These are phyloP conservation scores for Epichloe glyceriae DNA, from an alignment of 2,329 filamentous ascomycete genomes.

Conservation along the genomic window DNA sequence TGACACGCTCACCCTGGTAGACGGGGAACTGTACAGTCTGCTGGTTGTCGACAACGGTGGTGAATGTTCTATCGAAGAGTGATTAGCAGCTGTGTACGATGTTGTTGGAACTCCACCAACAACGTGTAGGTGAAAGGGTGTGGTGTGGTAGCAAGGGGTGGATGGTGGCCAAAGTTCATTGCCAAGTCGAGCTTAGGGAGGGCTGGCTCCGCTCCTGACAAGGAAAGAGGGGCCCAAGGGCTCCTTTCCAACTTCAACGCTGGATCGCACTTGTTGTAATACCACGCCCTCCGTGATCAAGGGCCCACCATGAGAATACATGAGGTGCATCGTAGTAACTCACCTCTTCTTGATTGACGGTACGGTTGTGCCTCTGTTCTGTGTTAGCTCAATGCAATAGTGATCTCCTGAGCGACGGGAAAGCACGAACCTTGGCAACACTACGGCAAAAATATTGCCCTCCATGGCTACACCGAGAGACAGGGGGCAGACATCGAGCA, in stretches of 20 bases:
- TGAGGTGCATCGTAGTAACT: background rate
- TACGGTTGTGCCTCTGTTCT: slow-evolving; percentile 16
- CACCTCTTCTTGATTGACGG: slow-evolving; percentile 66
- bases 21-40: slow-evolving; percentile 67
- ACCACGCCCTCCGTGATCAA: too few species aligned
- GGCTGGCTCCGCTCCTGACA: too few species aligned
- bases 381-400: too few species aligned
- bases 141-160: background rate
- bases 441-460: slow-evolving; percentile 95
- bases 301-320: background rate
- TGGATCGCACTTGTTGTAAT: too few species aligned
- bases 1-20: slow-evolving; percentile 92
- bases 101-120: too few species aligned
- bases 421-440: slow-evolving; percentile 50
- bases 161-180: background rate
- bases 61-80: slow-evolving; percentile 49
- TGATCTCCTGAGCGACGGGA: too few species aligned
- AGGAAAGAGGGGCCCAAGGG: too few species aligned
- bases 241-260: too few species aligned
- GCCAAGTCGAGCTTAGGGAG: background rate
- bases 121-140: too few species aligned
- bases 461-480: slow-evolving; percentile 99
- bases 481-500: slow-evolving; percentile 91
- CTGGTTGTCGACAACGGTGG: slow-evolving; percentile 67
- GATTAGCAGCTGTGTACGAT: background rate